Evolutionary conservation across 345 rosid genomes (phyloP).

Genomic region (Adansonia digitata): DNA sequence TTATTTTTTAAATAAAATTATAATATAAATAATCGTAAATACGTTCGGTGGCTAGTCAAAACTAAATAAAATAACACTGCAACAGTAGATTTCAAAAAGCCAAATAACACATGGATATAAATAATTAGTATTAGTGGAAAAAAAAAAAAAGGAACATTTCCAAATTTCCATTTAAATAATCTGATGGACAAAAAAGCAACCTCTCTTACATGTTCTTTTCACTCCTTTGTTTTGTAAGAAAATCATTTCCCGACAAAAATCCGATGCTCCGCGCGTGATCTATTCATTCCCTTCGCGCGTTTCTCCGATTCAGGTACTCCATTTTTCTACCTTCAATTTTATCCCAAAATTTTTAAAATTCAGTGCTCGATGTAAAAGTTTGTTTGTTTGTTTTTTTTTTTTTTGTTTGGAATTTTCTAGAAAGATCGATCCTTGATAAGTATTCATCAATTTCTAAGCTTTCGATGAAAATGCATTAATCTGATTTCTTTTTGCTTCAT

Average conservation of each 20-base stretch:
- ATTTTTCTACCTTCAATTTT: neutral
- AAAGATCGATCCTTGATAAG: neutral
- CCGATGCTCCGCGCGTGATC: constrained; percentile 12
- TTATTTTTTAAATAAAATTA: too few relatives aligned
- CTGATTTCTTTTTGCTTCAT: neutral
- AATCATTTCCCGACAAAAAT: neutral
- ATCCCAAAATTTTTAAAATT: neutral
- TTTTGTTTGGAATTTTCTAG: neutral
- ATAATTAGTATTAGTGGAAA: neutral
- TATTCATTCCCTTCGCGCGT: neutral
- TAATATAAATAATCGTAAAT: neutral
- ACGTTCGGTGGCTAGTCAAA: neutral
- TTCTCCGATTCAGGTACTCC: constrained; percentile 19
- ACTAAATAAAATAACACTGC: neutral
- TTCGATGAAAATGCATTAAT: constrained; percentile 1
- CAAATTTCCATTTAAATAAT: constrained; percentile 3
- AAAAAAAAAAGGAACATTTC: neutral
- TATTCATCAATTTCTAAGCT: constrained; percentile 1
- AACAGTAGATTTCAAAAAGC: neutral
- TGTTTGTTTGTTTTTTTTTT: neutral
- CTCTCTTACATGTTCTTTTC: neutral
- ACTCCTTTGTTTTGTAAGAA: constrained; percentile 10
- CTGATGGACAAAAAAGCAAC: neutral
- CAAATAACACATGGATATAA: neutral
- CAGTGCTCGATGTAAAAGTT: neutral